Percentiles rank a stretch among this genome's conserved stretches.
Evolutionary conservation across 169 alveolate species (phyloP).

Genomic region (Eimeria necatrix): DNA sequence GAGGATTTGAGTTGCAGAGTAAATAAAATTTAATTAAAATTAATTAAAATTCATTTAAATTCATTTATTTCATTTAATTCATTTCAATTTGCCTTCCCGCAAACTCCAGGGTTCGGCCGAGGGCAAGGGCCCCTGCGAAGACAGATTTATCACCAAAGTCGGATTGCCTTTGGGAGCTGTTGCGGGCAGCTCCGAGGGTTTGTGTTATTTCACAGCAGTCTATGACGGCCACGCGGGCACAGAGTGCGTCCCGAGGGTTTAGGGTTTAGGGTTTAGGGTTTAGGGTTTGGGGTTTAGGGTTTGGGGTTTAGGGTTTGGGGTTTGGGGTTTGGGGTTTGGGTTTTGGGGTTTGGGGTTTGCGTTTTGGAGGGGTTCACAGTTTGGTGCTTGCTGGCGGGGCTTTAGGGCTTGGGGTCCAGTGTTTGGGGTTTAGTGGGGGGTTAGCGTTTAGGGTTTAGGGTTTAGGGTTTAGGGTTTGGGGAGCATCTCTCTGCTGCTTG

Average conservation of each 20-base stretch:
- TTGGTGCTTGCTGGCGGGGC: too few species aligned
- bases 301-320: too few species aligned
- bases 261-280: too few species aligned
- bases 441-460: background rate
- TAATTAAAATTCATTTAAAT: too few species aligned
- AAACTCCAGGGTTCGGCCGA: constrained; percentile 61
- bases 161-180: constrained; percentile 87
- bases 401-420: too few species aligned
- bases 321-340: too few species aligned
- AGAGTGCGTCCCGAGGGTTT: constrained; percentile 79
- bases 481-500: background rate
- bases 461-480: background rate
- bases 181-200: constrained; percentile 85
- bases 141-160: constrained; percentile 86
- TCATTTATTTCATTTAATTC: too few species aligned
- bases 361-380: too few species aligned
- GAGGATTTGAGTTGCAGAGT: background rate
- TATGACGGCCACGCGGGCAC: constrained; percentile 92
- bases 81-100: too few species aligned
- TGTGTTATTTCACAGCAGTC: constrained; percentile 90
- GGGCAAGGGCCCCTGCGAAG: constrained; percentile 85
- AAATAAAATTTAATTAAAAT: background rate
- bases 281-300: too few species aligned
- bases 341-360: too few species aligned
- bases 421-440: background rate